Evolutionary conservation across 345 rosid species (phyloP).

Genomic region (Rhizophora mangle): DNA sequence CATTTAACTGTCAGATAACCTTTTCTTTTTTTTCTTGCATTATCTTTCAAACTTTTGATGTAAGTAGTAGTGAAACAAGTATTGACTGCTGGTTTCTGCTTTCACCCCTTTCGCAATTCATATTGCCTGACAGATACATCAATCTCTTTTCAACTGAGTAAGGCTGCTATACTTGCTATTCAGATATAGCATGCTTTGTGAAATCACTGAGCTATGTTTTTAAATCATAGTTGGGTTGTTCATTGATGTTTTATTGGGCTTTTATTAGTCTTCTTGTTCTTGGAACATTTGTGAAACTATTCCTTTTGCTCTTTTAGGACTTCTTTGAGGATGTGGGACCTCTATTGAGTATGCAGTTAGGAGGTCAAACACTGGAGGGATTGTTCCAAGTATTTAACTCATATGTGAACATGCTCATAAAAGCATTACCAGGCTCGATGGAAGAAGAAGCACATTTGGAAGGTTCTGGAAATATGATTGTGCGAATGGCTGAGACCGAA

Average conservation of each 20-base stretch:
- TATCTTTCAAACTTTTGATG: too few species aligned
- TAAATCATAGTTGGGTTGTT: background rate
- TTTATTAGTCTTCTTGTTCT: background rate
- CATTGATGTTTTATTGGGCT: conserved; percentile 17
- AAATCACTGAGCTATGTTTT: too few species aligned
- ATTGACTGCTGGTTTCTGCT: too few species aligned
- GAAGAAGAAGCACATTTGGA: conserved; percentile 91
- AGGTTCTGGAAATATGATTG: conserved; percentile 74
- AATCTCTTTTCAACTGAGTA: background rate
- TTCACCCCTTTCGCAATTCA: too few species aligned
- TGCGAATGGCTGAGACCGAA: conserved; percentile 91
- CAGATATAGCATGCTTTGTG: too few species aligned
- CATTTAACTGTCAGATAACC: too few species aligned
- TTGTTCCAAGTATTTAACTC: conserved; percentile 91
- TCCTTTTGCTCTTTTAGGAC: conserved; percentile 49
- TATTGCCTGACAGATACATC: background rate
- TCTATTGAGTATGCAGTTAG: conserved; percentile 94
- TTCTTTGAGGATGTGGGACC: conserved; percentile 99
- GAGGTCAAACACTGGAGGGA: conserved; percentile 90
- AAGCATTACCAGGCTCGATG: conserved; percentile 92
- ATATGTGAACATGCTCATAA: conserved; percentile 74
- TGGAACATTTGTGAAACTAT: background rate
- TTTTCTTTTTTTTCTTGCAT: too few species aligned
- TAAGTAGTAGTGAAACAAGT: too few species aligned
- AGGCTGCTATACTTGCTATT: background rate